A percentile compares a stretch with the other conserved stretches of the same genome.
These are phyloP conservation scores for Claviceps paspali DNA, from an alignment of 2,329 filamentous ascomycete species.

Conservation along the genomic window DNA sequence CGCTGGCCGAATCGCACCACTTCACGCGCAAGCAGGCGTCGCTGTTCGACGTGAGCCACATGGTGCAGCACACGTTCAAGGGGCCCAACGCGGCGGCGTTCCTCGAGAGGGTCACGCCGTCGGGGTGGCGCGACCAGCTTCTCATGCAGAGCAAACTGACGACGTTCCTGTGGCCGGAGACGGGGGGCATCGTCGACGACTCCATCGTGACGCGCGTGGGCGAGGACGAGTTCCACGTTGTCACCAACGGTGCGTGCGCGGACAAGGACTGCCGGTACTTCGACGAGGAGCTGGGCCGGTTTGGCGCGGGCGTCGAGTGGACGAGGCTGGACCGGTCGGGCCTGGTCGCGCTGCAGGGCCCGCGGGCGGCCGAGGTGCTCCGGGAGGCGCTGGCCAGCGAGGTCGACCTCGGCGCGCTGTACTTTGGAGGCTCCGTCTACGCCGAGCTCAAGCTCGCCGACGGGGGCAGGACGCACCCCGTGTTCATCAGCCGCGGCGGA, in stretches of 20 bases:
- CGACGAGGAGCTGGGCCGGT: conserved; percentile 46
- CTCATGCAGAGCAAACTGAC: conserved; percentile 65
- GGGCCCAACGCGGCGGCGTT: conserved; percentile 70
- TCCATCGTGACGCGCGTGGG: conserved; percentile 75
- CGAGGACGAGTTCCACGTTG: conserved; percentile 69
- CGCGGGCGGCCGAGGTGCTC: conserved; percentile 56
- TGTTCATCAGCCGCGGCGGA: conserved; percentile 68
- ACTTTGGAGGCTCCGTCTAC: conserved; percentile 65
- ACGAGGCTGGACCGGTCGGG: conserved; percentile 57
- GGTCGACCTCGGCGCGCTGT: conserved; percentile 48
- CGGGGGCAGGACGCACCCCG: conserved; percentile 25
- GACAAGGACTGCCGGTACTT: conserved; percentile 79
- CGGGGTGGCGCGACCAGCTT: conserved; percentile 48
- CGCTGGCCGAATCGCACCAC: conserved; percentile 70
- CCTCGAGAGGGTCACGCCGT: conserved; percentile 72
- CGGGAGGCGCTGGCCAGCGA: conserved; percentile 38
- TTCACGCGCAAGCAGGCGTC: conserved; percentile 83
- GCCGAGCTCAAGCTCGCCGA: conserved; percentile 48
- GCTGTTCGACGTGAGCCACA: conserved; percentile 91
- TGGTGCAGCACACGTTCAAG: conserved; percentile 79
- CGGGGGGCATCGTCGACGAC: conserved; percentile 89
- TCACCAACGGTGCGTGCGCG: conserved; percentile 86
- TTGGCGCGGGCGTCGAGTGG: conserved; percentile 46
- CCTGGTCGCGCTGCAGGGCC: conserved; percentile 81
- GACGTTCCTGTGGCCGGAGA: conserved; percentile 62